phyloP scores from a whole-genome alignment of 2,329 filamentous ascomycete genomes.

The Ilyonectria destructans region DNA sequence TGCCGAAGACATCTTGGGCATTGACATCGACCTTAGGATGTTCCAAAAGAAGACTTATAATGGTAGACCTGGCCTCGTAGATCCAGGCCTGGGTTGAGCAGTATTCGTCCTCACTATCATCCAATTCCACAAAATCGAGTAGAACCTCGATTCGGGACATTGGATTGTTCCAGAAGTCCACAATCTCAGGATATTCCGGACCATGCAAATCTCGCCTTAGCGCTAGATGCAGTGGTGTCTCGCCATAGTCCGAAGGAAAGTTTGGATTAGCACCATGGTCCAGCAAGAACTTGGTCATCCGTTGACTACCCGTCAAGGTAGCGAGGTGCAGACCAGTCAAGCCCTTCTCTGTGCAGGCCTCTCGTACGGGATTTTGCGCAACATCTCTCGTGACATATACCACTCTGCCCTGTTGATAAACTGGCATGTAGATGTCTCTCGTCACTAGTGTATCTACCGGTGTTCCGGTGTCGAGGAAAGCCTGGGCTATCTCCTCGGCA shows the following conservation, averaged over 20 bases:
- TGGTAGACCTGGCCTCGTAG: not conserved
- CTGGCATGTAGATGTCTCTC: constrained; percentile 6
- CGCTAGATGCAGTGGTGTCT: constrained; percentile 21
- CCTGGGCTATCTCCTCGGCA: constrained; percentile 10
- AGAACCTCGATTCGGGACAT: constrained; percentile 1
- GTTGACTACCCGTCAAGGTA: constrained; percentile 4
- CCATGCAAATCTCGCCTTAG: constrained; percentile 10
- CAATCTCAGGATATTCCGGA: not conserved
- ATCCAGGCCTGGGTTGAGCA: constrained; percentile 2
- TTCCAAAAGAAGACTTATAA: constrained; percentile 19
- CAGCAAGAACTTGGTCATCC: constrained; percentile 20
- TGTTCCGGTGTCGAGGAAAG: constrained; percentile 12
- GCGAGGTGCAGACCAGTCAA: constrained; percentile 15
- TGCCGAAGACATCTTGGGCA: constrained; percentile 15
- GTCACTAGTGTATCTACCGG: constrained; percentile 10
- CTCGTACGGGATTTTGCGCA: not conserved
- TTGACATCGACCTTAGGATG: constrained; percentile 13
- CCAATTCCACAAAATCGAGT: constrained; percentile 1
- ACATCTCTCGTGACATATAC: not conserved
- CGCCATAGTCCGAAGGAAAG: constrained; percentile 12
- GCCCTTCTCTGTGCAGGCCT: not conserved
- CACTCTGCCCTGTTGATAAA: not conserved
- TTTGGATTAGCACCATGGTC: constrained; percentile 20
- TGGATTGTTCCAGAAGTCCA: constrained; percentile 21
- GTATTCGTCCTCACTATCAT: constrained; percentile 4